phyloP scores from a whole-genome alignment of 2,329 filamentous ascomycete genomes.

The Ampelomyces quisqualis region DNA sequence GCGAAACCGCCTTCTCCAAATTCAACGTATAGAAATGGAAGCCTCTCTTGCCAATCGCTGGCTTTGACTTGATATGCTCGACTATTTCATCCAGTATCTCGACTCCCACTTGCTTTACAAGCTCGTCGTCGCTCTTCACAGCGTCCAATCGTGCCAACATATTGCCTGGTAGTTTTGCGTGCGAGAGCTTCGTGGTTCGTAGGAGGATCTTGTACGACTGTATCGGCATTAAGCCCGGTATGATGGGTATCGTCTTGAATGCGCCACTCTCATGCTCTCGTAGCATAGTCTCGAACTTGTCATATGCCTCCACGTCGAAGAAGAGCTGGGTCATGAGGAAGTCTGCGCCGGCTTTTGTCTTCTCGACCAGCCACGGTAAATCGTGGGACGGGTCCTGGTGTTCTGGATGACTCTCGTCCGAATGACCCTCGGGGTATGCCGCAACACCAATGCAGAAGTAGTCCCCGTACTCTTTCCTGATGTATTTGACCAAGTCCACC shows the following conservation, averaged over 20 bases:
- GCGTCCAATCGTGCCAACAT: slow-evolving; percentile 70
- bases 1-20: slow-evolving; percentile 90
- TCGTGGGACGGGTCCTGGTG: slow-evolving; percentile 66
- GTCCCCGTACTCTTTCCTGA: slow-evolving; percentile 79
- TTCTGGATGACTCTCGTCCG: slow-evolving; percentile 86
- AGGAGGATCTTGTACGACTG: slow-evolving; percentile 97
- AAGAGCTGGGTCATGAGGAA: slow-evolving; percentile 99
- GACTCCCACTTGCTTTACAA: slow-evolving; percentile 76
- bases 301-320: slow-evolving; percentile 84
- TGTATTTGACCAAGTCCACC: slow-evolving; percentile 85
- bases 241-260: slow-evolving; percentile 85
- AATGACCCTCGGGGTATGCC: slow-evolving; percentile 92
- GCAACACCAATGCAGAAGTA: slow-evolving; percentile 97
- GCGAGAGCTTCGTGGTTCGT: slow-evolving; percentile 89
- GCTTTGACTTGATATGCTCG: slow-evolving; percentile 70
- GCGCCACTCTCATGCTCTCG: slow-evolving; percentile 78
- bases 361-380: slow-evolving; percentile 84
- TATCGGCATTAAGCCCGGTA: slow-evolving; percentile 95
- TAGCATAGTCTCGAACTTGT: slow-evolving; percentile 73
- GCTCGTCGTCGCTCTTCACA: slow-evolving; percentile 77
- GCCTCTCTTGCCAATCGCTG: slow-evolving; percentile 53
- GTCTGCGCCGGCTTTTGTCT: slow-evolving; percentile 86
- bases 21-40: slow-evolving; percentile 99
- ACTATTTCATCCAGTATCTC: slow-evolving; percentile 84
- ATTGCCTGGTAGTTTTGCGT: slow-evolving; percentile 73